Evolutionary conservation across 176 grass and related monocot species (phyloP).

Genomic region (Oryza punctata): DNA sequence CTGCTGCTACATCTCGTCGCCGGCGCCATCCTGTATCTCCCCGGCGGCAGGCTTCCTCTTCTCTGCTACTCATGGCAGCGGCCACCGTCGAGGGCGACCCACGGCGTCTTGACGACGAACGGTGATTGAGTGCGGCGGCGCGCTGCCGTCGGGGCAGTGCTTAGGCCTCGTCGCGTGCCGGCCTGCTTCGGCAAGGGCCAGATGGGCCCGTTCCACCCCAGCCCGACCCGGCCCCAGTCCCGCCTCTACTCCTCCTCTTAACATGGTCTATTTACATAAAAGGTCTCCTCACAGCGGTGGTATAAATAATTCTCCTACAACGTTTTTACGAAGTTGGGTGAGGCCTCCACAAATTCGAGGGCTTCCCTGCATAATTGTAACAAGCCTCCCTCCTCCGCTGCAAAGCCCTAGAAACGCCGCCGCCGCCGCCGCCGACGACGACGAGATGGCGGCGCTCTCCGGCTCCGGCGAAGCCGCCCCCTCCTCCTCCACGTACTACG

Average conservation of each 20-base stretch:
- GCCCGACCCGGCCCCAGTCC: too few relatives aligned
- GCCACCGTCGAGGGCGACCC: too few relatives aligned
- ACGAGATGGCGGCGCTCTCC: slow-evolving; percentile 39
- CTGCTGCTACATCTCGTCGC: too few relatives aligned
- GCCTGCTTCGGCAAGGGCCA: too few relatives aligned
- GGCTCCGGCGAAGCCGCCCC: neutral
- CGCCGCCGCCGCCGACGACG: neutral
- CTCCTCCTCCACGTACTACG: slow-evolving; percentile 45
- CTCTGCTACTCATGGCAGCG: too few relatives aligned
- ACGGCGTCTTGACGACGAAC: too few relatives aligned
- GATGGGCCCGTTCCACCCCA: too few relatives aligned
- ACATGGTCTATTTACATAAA: slow-evolving; percentile 23
- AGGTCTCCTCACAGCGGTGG: neutral
- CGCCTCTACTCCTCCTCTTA: neutral
- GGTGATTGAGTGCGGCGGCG: too few relatives aligned
- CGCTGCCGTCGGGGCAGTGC: too few relatives aligned
- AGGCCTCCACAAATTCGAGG: neutral
- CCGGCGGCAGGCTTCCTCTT: too few relatives aligned
- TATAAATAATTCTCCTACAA: neutral
- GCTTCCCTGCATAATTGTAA: slow-evolving; percentile 1
- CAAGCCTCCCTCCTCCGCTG: neutral
- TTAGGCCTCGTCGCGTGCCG: too few relatives aligned
- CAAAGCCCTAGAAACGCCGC: slow-evolving; percentile 17
- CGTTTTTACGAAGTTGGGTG: neutral
- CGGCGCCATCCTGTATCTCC: too few relatives aligned